Evolutionary conservation across 495 filamentous ascomycete species (phyloP).

Genomic region (Aspergillus olivimuriae): DNA sequence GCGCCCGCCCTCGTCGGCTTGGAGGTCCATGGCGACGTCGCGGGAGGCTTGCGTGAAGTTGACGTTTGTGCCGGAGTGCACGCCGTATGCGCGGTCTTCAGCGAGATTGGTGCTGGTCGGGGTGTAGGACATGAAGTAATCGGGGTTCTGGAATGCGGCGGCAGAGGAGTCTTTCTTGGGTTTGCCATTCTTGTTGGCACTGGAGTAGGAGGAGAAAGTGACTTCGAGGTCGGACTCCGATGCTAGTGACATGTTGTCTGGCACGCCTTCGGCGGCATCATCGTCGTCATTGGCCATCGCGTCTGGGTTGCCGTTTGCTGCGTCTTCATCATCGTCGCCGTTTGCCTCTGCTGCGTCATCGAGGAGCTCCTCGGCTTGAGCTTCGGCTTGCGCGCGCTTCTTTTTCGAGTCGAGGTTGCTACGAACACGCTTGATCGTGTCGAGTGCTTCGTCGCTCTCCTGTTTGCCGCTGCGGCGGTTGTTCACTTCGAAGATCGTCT

Average conservation of each 20-base stretch:
- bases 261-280: slow-evolving; percentile 29
- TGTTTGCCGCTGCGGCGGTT: slow-evolving; percentile 56
- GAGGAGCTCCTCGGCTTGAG: slow-evolving; percentile 18
- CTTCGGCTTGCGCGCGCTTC: slow-evolving; percentile 28
- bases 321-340: slow-evolving; percentile 26
- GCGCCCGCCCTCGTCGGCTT: slow-evolving; percentile 72
- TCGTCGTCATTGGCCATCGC: slow-evolving; percentile 25
- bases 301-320: slow-evolving; percentile 26
- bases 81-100: slow-evolving; percentile 87
- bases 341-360: slow-evolving; percentile 21
- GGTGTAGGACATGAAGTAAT: slow-evolving; percentile 93
- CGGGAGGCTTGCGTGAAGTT: slow-evolving; percentile 82
- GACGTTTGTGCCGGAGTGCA: slow-evolving; percentile 67
- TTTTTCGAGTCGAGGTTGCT: slow-evolving; percentile 41
- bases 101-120: slow-evolving; percentile 67
- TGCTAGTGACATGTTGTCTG: slow-evolving; percentile 59
- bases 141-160: slow-evolving; percentile 67
- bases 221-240: slow-evolving; percentile 75
- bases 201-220: slow-evolving; percentile 66
- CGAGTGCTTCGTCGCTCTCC: slow-evolving; percentile 56
- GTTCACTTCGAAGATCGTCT: slow-evolving; percentile 92
- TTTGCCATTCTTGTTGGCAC: slow-evolving; percentile 24
- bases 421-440: slow-evolving; percentile 68
- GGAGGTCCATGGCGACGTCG: slow-evolving; percentile 80
- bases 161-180: slow-evolving; percentile 26